Base-by-base conservation (phyloP, 495 filamentous ascomycete genomes). In the Trichoderma reesei region DNA sequence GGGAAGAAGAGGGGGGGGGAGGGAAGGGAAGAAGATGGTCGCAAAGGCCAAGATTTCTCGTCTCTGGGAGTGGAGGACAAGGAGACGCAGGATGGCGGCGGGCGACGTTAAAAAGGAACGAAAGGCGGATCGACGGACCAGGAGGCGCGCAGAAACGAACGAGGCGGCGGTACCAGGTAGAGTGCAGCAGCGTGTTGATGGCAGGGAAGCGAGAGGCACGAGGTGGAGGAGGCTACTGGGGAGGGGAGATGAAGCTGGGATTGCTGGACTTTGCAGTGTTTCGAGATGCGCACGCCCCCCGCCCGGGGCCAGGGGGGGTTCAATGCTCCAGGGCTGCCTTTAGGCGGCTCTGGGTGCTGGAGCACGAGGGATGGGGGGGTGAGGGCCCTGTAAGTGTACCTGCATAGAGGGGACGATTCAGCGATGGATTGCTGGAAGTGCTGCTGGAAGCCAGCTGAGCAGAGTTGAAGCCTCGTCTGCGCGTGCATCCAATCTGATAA, bases 61-160 rank as follows among this genome's bases (percentile, higher is more conserved):
- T 56, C 51, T 56, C 51, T 56, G 34, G 51, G 51, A 56, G 51
- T 56, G 51, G 18, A 56, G 51, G 51, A n/a, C 51, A 56, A 56
- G 51, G 51, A 56, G 51, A 56, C 11, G 51, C 51, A 26, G 34
- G 18, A 56, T 20, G 7, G 7, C 51, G 10, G 51, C 13, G 20
- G 51, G 51, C 51, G 51, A 56, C 51, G 51, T 56, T 56, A 56
- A 56, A 56, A 56, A 56, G 51, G 51, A 56, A 33, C 20, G 51
- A 3, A 46, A 14, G 7, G 42, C 6, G 42, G 16, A 46, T 14
- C 42, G 51, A 1, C 7, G 7, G 51, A 56, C 31, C 10, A 56
- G 20, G 3, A 56, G 51, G 51, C 31, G 51, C 20, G 11, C 20
- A 7, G 20, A 10, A 39, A 56, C 51, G 51, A 26, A 26, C 16